Base-by-base conservation (phyloP, 129 eudicot genomes). In the Calendula officinalis region DNA sequence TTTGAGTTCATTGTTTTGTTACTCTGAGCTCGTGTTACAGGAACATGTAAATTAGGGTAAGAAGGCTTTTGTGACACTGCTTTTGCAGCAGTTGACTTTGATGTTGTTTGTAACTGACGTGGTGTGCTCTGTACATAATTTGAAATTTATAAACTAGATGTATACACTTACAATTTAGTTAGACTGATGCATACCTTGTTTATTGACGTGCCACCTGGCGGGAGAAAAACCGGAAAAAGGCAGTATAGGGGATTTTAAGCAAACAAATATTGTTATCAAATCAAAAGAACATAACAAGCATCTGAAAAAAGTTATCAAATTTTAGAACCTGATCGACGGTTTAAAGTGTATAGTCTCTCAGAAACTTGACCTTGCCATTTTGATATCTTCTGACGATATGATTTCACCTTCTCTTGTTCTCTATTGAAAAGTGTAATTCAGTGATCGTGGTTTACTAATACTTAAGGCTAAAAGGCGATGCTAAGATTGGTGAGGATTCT, bases 321-420 rank as follows among this genome's bases (percentile, higher is more conserved):
- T 8, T 61, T 56, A 56, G 36, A 60, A 94, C 99, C 95, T 89
- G 87, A 42, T 68, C 99, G 84, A n/a, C 46, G 74, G 66, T 81
- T 62, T 75, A 94, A 69, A 50, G 84, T 81, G 40, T 45, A 76
- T 32, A 94, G 72, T 71, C 99, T 83, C 73, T 94, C 95, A 10
- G 92, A 73, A 30, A 86, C 86, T 76, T 94, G 86, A 46, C 86
- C 76, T 80, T 94, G 99, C 99, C 99, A 89, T 60, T 89, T 82
- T 60, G 88, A 88, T 77, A 94, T 83, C 86, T 86, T 94, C 59
- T 86, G 87, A 40, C 95, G 97, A 72, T 83, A 76, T 37, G 94
- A 80, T 75, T 82, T 86, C 73, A 94, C 97, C 81, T 94, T 94
- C 86, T 94, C 92, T 65, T 63, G 84, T 74, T 94, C 99, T 72